Evolutionary conservation across 129 eudicot species (phyloP).

Genomic region (Ambrosia trifida): DNA sequence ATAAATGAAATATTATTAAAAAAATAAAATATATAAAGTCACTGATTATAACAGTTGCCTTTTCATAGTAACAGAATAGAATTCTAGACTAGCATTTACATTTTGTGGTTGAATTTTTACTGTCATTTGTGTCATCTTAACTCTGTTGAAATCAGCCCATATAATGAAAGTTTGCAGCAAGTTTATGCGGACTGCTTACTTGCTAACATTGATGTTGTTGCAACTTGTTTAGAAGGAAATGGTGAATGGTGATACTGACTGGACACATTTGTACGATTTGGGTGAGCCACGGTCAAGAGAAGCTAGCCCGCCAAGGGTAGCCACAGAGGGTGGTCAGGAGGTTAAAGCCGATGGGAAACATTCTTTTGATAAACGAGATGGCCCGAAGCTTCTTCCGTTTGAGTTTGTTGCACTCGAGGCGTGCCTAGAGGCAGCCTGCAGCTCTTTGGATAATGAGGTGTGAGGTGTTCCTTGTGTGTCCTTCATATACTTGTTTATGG

Average conservation of each 20-base stretch:
- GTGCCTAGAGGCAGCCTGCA: slow-evolving; percentile 61
- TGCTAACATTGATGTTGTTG: background rate
- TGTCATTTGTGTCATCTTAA: background rate
- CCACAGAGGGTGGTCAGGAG: slow-evolving; percentile 40
- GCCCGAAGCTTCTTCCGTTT: slow-evolving; percentile 54
- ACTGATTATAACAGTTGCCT: no score
- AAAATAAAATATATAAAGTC: no score
- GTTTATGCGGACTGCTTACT: background rate
- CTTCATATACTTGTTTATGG: background rate
- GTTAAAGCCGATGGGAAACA: slow-evolving; percentile 66
- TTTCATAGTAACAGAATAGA: background rate
- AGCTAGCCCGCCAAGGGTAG: slow-evolving; percentile 52
- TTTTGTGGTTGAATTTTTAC: background rate
- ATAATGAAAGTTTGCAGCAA: slow-evolving; percentile 6
- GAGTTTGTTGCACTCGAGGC: slow-evolving; percentile 65
- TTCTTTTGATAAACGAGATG: slow-evolving; percentile 58
- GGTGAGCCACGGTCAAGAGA: slow-evolving; percentile 65
- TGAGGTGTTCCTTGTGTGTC: slow-evolving; percentile 3
- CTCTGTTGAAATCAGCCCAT: background rate
- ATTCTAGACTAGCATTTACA: background rate
- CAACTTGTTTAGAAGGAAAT: slow-evolving; percentile 55
- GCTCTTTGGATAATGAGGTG: slow-evolving; percentile 60
- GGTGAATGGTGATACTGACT: slow-evolving; percentile 47
- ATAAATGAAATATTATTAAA: no score
- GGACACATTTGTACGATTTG: slow-evolving; percentile 82